Conservation (phyloP, 441 rosid genomes). For the Gossypium davidsonii region DNA sequence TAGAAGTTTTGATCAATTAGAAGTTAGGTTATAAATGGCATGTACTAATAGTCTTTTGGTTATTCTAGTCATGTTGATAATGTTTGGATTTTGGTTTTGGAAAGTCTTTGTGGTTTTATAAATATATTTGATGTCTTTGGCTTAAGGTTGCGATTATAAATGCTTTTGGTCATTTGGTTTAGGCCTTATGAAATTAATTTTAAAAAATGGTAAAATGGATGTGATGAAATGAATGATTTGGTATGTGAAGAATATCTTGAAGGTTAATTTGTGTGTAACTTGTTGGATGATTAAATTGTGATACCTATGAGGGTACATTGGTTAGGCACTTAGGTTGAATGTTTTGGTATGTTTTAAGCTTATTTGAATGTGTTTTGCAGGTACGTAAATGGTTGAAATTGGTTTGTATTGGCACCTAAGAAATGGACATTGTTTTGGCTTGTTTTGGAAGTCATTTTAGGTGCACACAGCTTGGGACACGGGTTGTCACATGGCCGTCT, state of each 20-base stretch:
- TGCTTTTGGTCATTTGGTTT: neutral
- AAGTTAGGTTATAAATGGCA: too few relatives aligned
- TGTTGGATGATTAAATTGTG: neutral
- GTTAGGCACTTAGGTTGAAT: neutral
- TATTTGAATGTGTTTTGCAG: neutral
- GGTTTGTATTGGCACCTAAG: neutral
- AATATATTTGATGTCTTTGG: neutral
- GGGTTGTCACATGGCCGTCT: too few relatives aligned
- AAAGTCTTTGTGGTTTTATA: too few relatives aligned
- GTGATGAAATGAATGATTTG: neutral
- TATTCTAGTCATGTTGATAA: too few relatives aligned
- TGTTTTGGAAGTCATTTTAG: neutral
- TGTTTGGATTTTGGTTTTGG: too few relatives aligned
- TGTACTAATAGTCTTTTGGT: too few relatives aligned
- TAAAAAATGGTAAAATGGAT: neutral
- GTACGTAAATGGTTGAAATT: neutral
- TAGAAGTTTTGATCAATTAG: too few relatives aligned
- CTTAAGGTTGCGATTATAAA: neutral
- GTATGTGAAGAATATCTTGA: neutral
- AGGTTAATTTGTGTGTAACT: neutral
- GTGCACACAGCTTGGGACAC: neutral
- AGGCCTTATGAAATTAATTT: neutral
- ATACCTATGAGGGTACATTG: neutral
- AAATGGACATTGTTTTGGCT: neutral
- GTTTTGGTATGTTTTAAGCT: neutral